Base-by-base conservation (phyloP, 768 basidiomycete genomes). In the Obba rivulosa region DNA sequence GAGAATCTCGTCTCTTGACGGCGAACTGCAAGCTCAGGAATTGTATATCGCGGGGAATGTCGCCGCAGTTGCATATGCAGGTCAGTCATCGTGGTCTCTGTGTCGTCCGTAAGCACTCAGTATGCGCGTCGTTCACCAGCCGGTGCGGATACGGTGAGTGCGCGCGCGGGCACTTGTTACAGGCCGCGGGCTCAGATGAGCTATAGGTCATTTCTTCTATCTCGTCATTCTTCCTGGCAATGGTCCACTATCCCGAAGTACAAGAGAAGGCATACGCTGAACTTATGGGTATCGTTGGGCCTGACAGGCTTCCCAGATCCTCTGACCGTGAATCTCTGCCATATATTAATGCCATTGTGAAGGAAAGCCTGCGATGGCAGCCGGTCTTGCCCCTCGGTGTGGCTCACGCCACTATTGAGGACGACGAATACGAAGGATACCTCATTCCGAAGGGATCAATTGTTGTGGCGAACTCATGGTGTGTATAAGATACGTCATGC, bases 151-250 rank as follows among this genome's bases (percentile, higher is more conserved):
- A 59, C 57, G 16, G 57, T 59, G n/a, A 41, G 57, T 48, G 1
- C 13, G 4, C 7, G 4, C n/a, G n/a, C n/a, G n/a, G n/a, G n/a
- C 21, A 25, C 43, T 4, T 23, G 23, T 8, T 14, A 31, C 17
- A 3, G 22, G 3, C 16, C 0, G 10, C 28, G 7, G 16, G 14
- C 46, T 76, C 80, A 81, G 73, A 1, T 67, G 82, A 24, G 74
- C 81, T 1, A 23, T 11, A 46, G 45, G 37, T 23, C 18, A 25
- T 24, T 23, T 17, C 45, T 58, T 73, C 56, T 2, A 39, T 59
- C 20, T 46, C 47, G 23, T 52, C 51, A 5, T 65, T 61, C 49
- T 56, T 63, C 43, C 51, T 63, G 9, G 61, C 57, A 4, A 60
- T 62, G 62, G 50, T 55, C 4, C 49, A 60, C 3, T 37, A 65